phyloP scores from a whole-genome alignment of 1,284 basidiomycete genomes.

The Neolentinus lepideus region DNA sequence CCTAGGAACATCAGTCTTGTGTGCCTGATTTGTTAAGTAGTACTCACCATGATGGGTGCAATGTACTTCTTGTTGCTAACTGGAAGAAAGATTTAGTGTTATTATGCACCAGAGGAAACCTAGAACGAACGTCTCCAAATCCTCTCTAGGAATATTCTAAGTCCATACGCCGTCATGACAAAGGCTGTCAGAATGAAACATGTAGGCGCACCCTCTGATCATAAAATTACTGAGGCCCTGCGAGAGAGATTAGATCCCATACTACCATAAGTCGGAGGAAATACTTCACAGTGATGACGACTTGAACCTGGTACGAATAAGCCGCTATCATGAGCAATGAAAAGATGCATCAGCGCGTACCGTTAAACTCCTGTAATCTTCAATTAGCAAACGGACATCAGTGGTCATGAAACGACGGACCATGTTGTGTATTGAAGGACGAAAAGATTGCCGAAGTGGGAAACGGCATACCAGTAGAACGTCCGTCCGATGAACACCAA shows the following conservation, averaged over 20 bases:
- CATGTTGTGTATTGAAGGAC: conserved; percentile 13
- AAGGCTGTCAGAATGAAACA: background rate
- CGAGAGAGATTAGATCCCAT: background rate
- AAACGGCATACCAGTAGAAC: conserved; percentile 18
- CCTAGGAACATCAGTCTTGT: background rate
- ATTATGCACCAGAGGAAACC: background rate
- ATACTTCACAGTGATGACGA: background rate
- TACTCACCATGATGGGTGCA: background rate
- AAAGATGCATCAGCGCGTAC: background rate
- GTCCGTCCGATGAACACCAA: conserved; percentile 15
- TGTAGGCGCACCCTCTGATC: background rate
- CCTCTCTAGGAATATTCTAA: background rate
- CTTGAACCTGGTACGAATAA: background rate
- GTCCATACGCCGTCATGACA: background rate
- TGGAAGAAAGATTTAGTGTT: background rate
- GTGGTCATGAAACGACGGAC: conserved; percentile 3
- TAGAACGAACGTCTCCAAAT: background rate
- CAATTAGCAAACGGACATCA: background rate
- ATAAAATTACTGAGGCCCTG: background rate
- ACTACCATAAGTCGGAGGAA: too few relatives aligned
- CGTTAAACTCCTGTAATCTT: background rate
- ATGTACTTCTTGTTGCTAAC: background rate
- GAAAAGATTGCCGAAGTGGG: conserved; percentile 12
- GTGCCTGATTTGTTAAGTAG: background rate
- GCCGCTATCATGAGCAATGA: background rate